Base-by-base conservation (phyloP, 805 yeast genomes). In the Myxozyma melibiosi region DNA sequence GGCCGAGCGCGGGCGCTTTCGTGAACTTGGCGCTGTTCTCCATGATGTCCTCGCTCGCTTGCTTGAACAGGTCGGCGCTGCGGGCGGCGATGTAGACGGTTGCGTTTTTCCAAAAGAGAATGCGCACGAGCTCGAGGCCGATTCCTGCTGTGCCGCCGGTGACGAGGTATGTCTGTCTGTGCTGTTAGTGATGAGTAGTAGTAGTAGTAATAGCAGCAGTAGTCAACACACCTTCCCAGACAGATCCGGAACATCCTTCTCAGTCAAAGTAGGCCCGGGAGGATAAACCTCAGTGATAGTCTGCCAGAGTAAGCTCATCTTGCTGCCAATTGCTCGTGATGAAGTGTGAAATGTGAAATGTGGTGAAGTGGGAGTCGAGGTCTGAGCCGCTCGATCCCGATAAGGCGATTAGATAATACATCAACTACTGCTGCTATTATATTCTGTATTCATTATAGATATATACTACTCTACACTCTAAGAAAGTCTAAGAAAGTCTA, bases 81-180 rank as follows among this genome's bases (percentile, higher is more conserved):
- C 64, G 58, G 3, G 64, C 53, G 3, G 51, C 57, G 28, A 60
- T 47, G 30, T 48, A 53, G n/a, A 60, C 63, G 2, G 58, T 57
- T 11, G 64, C 64, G 22, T 58, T 58, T 20, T 58, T 50, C 59
- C 64, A 52, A 38, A 34, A 60, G 27, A 60, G 35, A 27, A 57
- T 40, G 11, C 56, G 57, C 9, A 60, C 56, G 4, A 60, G 54
- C 49, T 60, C 64, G 14, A 34, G 39, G 14, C 64, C 64, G n/a
- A 60, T 53, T 11, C 64, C 64, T 14, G 64, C 57, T 4, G 64
- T 60, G 18, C 56, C 64, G 18, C 64, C 64, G 5, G 64, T 60
- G n/a, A 60, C 53, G 14, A 60, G 33, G 30, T 52, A 52, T 24
- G 44, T 33, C 56, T 52, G 28, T n/a, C 11, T 1, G 18, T 20